Base-by-base conservation (phyloP, 208 protist genomes). In the Leishmania lainsoni region DNA sequence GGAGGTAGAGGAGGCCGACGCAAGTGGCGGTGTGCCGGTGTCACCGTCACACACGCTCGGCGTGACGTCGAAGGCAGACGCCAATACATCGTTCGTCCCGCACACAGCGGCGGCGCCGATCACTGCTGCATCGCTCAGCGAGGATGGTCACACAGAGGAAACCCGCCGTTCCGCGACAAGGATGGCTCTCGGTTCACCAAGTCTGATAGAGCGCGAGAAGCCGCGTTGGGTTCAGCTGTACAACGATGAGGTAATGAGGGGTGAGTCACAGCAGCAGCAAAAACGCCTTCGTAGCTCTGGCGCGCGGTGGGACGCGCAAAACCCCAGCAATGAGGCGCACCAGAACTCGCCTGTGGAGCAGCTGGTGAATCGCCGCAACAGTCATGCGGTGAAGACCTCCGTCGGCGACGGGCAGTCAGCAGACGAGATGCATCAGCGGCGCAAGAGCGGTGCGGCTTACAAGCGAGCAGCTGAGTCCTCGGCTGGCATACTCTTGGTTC, bases 401-500 rank as follows among this genome's bases (percentile, higher is more conserved):
- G 42, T n/a, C 56, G 22, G 35, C 3, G 56, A 45, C 20, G 39
- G 22, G 0, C 54, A 35, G 1, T 5, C 74, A 0, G 56, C 56
- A 42, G 56, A 77, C 6, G 74, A 45, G 56, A 29, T 65, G 39
- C 74, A 10, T 10, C 54, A 68, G 56, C 74, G 74, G 20, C 39
- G 56, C 32, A 66, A 49, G 56, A 29, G 66, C 51, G 22, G 12
- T 39, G 48, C 74, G 3, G 54, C 10, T 20, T 61, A 42, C 5
- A 17, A 39, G 42, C 9, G 5, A 26, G 42, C 20, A 0, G 16
- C 45, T 5, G 77, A 69, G 29, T 72, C 75, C 20, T 65, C 83
- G 5, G 76, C 90, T 5, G 89, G 88, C 26, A 81, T 94, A 65
- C 81, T 97, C 32, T 87, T 94, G 17, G 75, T 97, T 32, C 94